A percentile compares a stretch with the other conserved stretches of the same genome.
Evolutionary conservation across 176 grass and related monocot genomes (phyloP).

Genomic region (Raddia distichophylla): DNA sequence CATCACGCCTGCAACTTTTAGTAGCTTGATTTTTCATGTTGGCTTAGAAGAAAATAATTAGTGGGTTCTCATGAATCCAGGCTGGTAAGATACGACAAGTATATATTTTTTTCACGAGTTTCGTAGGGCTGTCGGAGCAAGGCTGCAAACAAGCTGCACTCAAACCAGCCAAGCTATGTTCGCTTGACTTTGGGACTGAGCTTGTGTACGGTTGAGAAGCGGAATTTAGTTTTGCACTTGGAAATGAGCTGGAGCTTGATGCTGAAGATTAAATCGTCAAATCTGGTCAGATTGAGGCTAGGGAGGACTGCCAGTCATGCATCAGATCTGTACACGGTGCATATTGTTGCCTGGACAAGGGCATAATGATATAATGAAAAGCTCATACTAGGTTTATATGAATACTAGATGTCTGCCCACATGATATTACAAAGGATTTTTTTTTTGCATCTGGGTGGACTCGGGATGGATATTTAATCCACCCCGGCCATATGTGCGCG

Average conservation of each 20-base stretch:
- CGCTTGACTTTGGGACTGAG: background rate
- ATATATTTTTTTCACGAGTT: background rate
- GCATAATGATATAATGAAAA: background rate
- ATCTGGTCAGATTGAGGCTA: background rate
- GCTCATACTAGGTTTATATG: background rate
- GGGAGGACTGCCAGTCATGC: background rate
- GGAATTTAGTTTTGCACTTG: constrained; percentile 6
- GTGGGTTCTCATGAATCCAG: background rate
- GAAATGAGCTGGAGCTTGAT: background rate
- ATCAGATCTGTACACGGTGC: background rate
- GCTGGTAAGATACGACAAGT: background rate
- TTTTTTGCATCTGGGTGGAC: too few relatives aligned
- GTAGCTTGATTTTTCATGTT: constrained; percentile 6
- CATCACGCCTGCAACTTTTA: constrained; percentile 10
- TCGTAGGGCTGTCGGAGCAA: background rate
- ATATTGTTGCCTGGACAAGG: too few relatives aligned
- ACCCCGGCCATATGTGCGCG: too few relatives aligned
- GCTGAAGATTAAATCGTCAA: background rate
- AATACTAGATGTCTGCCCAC: background rate
- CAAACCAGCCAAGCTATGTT: background rate
- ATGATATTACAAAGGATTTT: background rate
- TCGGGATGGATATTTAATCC: too few relatives aligned
- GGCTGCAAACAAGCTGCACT: background rate
- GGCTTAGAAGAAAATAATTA: constrained; percentile 19
- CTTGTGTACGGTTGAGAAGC: background rate